phyloP scores from a whole-genome alignment of 495 filamentous ascomycete genomes.

The Annulohypoxylon moriforme region DNA sequence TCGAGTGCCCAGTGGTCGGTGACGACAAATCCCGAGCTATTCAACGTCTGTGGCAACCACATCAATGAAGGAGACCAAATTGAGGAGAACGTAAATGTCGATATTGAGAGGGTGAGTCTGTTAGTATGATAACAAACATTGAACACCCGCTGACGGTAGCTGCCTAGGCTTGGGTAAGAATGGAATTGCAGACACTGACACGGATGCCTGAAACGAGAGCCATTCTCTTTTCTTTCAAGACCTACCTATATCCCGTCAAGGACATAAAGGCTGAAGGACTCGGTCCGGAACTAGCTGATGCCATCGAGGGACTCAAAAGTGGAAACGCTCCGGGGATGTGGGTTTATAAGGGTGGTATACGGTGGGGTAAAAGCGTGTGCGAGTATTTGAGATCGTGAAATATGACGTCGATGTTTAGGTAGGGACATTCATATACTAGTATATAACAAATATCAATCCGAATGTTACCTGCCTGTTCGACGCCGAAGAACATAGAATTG shows the following conservation, averaged over 20 bases:
- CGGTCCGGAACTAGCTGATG: conserved; percentile 71
- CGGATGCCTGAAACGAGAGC: conserved; percentile 73
- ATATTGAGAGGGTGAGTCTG: conserved; percentile 58
- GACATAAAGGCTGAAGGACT: conserved; percentile 77
- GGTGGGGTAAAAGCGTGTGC: conserved; percentile 74
- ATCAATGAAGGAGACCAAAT: conserved; percentile 56
- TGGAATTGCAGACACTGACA: conserved; percentile 82
- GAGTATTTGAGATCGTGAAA: conserved; percentile 63
- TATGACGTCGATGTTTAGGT: background rate
- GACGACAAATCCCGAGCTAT: conserved; percentile 67
- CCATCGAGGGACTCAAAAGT: conserved; percentile 76
- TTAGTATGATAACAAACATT: background rate
- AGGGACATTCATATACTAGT: background rate
- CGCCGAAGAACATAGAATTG: too few species aligned
- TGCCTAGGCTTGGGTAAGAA: conserved; percentile 70
- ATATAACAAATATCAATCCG: too few species aligned
- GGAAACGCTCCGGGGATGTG: conserved; percentile 76
- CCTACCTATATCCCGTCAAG: conserved; percentile 75
- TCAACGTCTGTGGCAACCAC: conserved; percentile 64
- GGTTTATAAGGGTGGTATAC: conserved; percentile 73
- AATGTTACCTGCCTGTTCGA: too few species aligned
- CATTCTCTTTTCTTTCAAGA: conserved; percentile 82
- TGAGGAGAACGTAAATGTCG: conserved; percentile 59
- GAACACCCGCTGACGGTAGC: background rate
- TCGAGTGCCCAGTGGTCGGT: conserved; percentile 67